phyloP scores from a whole-genome alignment of 2,329 filamentous ascomycete genomes.

The Intubia oerlemansii region DNA sequence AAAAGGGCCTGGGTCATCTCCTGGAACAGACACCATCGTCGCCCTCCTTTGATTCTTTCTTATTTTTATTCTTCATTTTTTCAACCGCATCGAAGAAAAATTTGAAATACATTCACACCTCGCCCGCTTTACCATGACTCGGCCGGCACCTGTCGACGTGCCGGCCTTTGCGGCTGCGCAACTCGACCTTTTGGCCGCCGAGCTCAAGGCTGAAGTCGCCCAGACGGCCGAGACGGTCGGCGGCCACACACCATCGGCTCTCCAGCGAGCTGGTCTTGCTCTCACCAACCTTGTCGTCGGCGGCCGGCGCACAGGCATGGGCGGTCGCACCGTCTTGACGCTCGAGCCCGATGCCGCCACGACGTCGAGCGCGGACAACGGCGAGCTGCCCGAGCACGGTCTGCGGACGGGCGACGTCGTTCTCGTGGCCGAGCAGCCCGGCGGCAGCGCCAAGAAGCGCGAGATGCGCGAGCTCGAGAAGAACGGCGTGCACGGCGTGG shows the following conservation, averaged over 20 bases:
- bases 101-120: neutral
- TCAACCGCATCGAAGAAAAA: too few relatives aligned
- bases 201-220: constrained; percentile 50
- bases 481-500: constrained; percentile 47
- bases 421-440: constrained; percentile 51
- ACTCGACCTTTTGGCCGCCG: constrained; percentile 45
- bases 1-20: too few relatives aligned
- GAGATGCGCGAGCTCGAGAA: constrained; percentile 51
- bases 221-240: constrained; percentile 48
- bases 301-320: constrained; percentile 69
- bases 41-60: too few relatives aligned
- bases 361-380: constrained; percentile 8
- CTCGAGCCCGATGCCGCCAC: constrained; percentile 42
- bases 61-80: too few relatives aligned
- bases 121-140: neutral
- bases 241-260: constrained; percentile 42
- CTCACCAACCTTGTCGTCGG: constrained; percentile 53
- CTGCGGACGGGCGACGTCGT: constrained; percentile 62
- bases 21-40: too few relatives aligned
- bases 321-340: constrained; percentile 78
- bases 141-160: constrained; percentile 32
- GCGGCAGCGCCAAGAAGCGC: constrained; percentile 48
- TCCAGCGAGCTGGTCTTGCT: constrained; percentile 60
- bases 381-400: constrained; percentile 51
- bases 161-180: constrained; percentile 49